These are phyloP conservation scores for Dinochytrium kinnereticum DNA, from an alignment of 371 early-diverging fungal genomes.

Conservation along the genomic window DNA sequence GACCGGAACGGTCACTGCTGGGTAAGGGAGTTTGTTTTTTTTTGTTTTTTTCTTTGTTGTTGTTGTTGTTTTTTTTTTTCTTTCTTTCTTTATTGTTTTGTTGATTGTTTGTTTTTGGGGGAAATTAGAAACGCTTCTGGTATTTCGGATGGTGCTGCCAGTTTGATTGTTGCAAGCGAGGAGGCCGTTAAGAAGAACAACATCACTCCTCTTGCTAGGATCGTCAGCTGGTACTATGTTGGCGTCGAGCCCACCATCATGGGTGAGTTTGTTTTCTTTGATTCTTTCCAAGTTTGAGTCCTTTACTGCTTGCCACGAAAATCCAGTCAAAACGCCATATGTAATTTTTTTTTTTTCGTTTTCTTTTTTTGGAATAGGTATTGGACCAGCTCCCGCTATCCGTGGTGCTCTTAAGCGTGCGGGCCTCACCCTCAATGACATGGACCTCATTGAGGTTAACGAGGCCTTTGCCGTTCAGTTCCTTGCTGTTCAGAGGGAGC, in stretches of 20 bases:
- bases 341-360: no score
- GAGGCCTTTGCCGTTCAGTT: conserved; percentile 98
- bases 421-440: conserved; percentile 78
- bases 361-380: conserved; percentile 61
- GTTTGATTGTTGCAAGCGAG: conserved; percentile 86
- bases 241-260: conserved; percentile 70
- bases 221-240: conserved; percentile 84
- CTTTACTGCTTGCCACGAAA: conserved; percentile 51
- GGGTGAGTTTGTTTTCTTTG: conserved; percentile 39
- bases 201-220: conserved; percentile 83
- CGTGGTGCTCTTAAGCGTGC: conserved; percentile 83
- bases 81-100: not conserved
- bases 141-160: conserved; percentile 96
- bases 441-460: conserved; percentile 94
- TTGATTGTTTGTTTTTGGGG: not conserved
- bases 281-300: not conserved
- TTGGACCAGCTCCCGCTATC: conserved; percentile 96
- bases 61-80: not conserved
- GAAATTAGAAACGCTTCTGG: conserved; percentile 92
- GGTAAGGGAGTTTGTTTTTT: conserved; percentile 41
- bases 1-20: conserved; percentile 89
- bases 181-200: conserved; percentile 81
- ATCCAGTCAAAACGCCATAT: no score
- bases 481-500: conserved; percentile 86
- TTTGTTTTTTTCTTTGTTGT: not conserved